These are phyloP conservation scores for Trichosporon inkin DNA, from an alignment of 1,284 basidiomycete genomes.

Conservation along the genomic window DNA sequence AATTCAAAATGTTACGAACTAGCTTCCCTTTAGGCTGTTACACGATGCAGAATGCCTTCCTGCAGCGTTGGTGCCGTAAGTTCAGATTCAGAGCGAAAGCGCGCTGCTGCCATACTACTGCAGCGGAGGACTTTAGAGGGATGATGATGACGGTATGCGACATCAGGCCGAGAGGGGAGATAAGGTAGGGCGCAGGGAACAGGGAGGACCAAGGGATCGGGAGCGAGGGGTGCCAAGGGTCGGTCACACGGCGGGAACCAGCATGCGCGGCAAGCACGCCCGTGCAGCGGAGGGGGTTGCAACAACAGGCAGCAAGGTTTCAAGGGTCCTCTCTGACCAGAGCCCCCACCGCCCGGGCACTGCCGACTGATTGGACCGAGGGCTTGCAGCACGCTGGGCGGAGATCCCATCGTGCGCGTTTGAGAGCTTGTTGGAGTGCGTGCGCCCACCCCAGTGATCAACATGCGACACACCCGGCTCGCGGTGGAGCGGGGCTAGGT, in stretches of 20 bases:
- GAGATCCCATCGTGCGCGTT: neutral
- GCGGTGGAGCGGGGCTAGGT: neutral
- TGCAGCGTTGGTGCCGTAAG: neutral
- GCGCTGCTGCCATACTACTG: neutral
- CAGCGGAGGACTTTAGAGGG: neutral
- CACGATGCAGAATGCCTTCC: neutral
- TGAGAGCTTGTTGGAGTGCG: neutral
- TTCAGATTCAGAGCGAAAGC: neutral
- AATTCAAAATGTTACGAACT: neutral
- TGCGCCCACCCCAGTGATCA: constrained; percentile 2
- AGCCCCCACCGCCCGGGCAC: too few species aligned
- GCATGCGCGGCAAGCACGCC: constrained; percentile 2
- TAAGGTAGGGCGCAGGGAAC: neutral
- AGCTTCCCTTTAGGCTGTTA: neutral
- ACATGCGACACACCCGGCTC: neutral
- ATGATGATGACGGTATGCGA: neutral
- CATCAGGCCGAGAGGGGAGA: neutral
- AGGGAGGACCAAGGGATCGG: constrained; percentile 4
- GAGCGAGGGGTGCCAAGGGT: constrained; percentile 1
- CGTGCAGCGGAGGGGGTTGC: neutral
- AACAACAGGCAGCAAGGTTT: constrained; percentile 4
- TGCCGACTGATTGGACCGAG: neutral
- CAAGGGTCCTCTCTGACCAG: constrained; percentile 5
- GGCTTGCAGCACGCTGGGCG: neutral
- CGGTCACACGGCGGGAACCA: constrained; percentile 2